Evolutionary conservation across 192 early-diverging fungal species (phyloP), one percentile per base, ranked within the genome.

Genomic region (Dimargaris cristalligena): DNA sequence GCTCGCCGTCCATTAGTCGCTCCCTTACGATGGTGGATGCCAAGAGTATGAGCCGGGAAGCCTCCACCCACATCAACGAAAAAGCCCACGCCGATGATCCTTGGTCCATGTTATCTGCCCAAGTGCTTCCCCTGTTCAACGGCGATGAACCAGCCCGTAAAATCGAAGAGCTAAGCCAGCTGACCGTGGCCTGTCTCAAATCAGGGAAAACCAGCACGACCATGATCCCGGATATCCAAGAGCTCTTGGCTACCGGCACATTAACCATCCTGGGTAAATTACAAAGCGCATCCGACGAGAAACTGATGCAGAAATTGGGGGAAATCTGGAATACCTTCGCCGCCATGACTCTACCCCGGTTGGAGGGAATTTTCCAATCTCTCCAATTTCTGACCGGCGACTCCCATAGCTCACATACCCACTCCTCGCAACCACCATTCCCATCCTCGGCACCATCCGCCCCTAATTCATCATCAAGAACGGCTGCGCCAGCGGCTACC

Each of bases 121-220:
- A 50, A 9, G 6, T 28, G 8, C 26, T 50, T 9, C 48, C 48
- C 9, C 26, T 50, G 48, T 50, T 50, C n/a, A 50, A 50, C 48
- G 48, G 48, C 22, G 48, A 50, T n/a, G 48, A 50, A n/a, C 48
- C 48, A 8, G 6, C 20, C 9, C 20, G 26, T 6, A 6, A 9
- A 9, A 50, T 50, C 48, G 48, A 50, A 28, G 48, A 50, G 22
- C 48, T 50, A 9, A 22, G 48, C 22, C 48, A 50, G 22, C n/a
- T 25, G 22, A n/a, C 22, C 26, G 10, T 8, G 20, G 26, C 22
- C 6, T 50, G 48, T n/a, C 8, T 50, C 10, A 8, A 50, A n/a
- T 11, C 48, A 8, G 8, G 20, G 8, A 50, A 50, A n/a, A 50
- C 4, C 26, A 9, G 10, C 22, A 4, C 4, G 9, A 9, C 26